Conservation (phyloP, 1,284 basidiomycete genomes). For the Amylostereum areolatum region DNA sequence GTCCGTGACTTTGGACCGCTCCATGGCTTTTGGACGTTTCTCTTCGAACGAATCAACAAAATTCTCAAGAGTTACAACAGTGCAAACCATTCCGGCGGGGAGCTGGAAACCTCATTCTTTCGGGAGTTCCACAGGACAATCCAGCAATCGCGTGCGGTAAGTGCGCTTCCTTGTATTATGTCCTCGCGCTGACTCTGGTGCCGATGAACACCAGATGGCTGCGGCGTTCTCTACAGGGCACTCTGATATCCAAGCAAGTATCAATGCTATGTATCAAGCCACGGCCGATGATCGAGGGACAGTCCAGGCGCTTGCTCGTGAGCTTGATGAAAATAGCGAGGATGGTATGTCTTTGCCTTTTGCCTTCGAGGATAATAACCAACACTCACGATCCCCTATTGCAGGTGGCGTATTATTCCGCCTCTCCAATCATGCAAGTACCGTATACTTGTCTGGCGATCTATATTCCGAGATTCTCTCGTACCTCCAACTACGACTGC, state of each 20-base stretch:
- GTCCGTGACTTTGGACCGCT: conserved; percentile 18
- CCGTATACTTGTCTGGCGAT: not conserved
- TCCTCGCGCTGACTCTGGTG: not conserved
- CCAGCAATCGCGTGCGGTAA: conserved; percentile 16
- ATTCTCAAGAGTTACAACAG: conserved; percentile 17
- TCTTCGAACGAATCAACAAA: conserved; percentile 21
- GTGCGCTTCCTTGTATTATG: not conserved
- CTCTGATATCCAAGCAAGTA: conserved; percentile 2
- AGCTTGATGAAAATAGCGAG: conserved; percentile 14
- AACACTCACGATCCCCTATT: not conserved
- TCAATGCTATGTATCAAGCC: conserved; percentile 17
- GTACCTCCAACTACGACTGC: not conserved
- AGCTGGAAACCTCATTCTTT: conserved; percentile 16
- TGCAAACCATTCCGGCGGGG: conserved; percentile 14
- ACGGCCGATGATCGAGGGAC: conserved; percentile 22
- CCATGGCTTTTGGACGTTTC: conserved; percentile 22
- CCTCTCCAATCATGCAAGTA: not conserved
- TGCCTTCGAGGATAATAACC: not conserved
- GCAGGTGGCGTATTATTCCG: not conserved
- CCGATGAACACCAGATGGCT: not conserved
- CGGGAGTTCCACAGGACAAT: conserved; percentile 20
- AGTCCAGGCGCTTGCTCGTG: conserved; percentile 16
- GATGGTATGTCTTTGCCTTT: conserved; percentile 15
- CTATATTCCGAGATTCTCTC: not conserved
- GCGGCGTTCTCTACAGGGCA: conserved; percentile 1